Base-by-base conservation (phyloP, 305 asterid species). In the Ilex paraguariensis region DNA sequence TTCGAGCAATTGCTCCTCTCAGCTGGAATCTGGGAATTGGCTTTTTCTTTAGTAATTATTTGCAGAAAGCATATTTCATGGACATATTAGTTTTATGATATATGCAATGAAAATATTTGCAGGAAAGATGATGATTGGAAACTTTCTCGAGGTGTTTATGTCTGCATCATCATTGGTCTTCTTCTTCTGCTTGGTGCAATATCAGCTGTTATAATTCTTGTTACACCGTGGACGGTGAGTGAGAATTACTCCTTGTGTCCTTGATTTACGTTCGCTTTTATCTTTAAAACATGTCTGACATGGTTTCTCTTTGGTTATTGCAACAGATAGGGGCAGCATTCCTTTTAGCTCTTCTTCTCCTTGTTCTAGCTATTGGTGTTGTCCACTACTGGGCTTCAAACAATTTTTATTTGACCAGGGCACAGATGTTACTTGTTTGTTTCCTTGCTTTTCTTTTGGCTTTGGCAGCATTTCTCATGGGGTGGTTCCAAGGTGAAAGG, bases 121-220 rank as follows among this genome's bases (percentile, higher is more conserved):
- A 94, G 99, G 99, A 94, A 85, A 82, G 99, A 94, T 75, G 99
- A 94, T 73, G 78, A 85, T 79, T 94, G 99, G 99, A 91, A 84
- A 76, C 88, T 94, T 71, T 85, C 85, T 55, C 86, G 80, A 66
- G 99, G 98, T 70, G 95, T 96, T 69, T 88, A 86, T 68, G 67
- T 87, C 52, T 91, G 91, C 75, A 84, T 88, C 62, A 70, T 66
- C 58, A 76, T 84, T 68, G 99, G 98, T 58, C 94, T 94, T 66
- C 86, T 84, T 76, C 80, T 94, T 71, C 76, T 91, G 82, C 77
- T 94, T 57, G 86, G 96, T 70, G 99, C 95, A 57, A 94, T 94
- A 68, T 83, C 99, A 56, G 95, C 98, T 10, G 79, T 94, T 64
- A 91, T 76, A 60, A 86, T 82, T 62, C 91, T 72, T 68, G 71